Conservation (phyloP, 108 stramenopile species). For the Parietichytrium sp. region DNA sequence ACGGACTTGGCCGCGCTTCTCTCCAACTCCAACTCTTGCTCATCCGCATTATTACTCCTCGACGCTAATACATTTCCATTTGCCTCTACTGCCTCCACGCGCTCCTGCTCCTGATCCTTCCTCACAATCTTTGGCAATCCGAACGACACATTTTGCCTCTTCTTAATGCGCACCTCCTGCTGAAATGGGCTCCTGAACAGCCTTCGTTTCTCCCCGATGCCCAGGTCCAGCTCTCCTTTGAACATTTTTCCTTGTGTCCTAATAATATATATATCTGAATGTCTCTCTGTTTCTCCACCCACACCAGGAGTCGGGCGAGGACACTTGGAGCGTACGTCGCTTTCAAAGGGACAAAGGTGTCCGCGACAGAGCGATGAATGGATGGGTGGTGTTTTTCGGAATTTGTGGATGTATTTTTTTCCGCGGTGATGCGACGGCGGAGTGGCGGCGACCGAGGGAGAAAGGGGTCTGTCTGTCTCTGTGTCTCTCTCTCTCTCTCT, state of each 20-base stretch:
- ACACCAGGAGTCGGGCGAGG: neutral
- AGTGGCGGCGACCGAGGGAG: neutral
- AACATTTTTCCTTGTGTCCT: neutral
- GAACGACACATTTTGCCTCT: neutral
- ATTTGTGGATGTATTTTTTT: neutral
- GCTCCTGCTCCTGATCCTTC: neutral
- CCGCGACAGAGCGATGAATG: neutral
- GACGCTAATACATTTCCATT: too few relatives aligned
- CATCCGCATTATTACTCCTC: neutral
- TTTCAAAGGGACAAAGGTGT: neutral
- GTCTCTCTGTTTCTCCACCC: neutral
- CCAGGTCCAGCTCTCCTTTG: neutral
- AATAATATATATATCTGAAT: neutral
- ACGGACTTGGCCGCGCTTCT: neutral
- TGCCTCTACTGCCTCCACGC: neutral
- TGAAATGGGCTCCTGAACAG: constrained; percentile 1
- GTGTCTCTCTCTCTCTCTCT: neutral
- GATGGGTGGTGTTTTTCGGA: neutral
- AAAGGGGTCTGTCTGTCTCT: too few relatives aligned
- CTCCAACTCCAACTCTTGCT: neutral
- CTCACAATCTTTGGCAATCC: constrained; percentile 1
- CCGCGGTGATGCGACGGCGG: neutral
- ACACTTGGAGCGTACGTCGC: neutral
- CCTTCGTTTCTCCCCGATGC: constrained; percentile 29
- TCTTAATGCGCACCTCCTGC: constrained; percentile 24